These are phyloP conservation scores for Sporobolomyces phaffii DNA, from an alignment of 768 basidiomycete species.

Conservation along the genomic window DNA sequence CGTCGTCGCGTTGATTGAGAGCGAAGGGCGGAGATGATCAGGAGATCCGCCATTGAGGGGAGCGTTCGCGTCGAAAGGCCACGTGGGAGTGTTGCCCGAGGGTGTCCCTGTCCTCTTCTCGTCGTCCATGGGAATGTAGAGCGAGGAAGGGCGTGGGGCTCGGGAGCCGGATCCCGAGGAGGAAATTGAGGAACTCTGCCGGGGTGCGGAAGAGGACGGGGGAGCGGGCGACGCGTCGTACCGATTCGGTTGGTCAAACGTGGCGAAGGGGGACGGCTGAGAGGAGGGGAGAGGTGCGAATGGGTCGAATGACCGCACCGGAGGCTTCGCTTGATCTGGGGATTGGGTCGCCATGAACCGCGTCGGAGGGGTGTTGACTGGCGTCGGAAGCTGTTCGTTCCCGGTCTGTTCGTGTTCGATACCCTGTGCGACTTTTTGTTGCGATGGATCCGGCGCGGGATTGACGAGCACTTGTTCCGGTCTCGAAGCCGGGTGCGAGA, in stretches of 20 bases:
- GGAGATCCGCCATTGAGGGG: not conserved
- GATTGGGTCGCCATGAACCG: constrained; percentile 6
- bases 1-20: not conserved
- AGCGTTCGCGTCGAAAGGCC: constrained; percentile 16
- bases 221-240: not conserved
- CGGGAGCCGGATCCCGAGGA: not conserved
- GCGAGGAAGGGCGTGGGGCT: constrained; percentile 14
- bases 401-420: not conserved
- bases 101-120: not conserved
- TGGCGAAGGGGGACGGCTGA: not conserved
- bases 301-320: constrained; percentile 13
- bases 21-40: not conserved
- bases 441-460: not conserved
- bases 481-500: not conserved
- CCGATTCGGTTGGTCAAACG: not conserved
- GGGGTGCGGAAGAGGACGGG: no score
- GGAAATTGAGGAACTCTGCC: not conserved
- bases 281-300: constrained; percentile 25
- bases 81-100: constrained; percentile 19
- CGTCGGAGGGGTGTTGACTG: constrained; percentile 3
- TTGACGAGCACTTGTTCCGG: not conserved
- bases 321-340: not conserved
- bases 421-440: not conserved
- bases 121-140: constrained; percentile 35
- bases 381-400: constrained; percentile 4